Base-by-base conservation (phyloP, 108 stramenopile genomes). In the Ochromonas danica region DNA sequence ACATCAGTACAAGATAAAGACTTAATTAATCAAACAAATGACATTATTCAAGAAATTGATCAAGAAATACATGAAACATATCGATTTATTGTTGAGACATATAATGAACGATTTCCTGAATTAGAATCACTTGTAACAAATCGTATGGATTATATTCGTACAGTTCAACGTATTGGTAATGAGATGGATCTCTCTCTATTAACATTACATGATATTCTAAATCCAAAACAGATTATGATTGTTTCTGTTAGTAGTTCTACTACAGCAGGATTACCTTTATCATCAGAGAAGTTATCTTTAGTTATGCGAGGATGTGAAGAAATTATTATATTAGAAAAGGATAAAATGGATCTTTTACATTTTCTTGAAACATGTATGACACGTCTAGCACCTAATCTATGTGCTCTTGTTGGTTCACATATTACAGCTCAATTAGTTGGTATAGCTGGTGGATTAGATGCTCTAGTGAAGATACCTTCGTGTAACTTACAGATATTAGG, bases 191-290 rank as follows among this genome's bases (percentile, higher is more conserved):
- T 93, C 30, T 84, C 81, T 27, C 41, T 74, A 40, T 42, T 86
- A 57, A 62, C 81, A 1, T 82, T 86, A 2, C 71, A 82, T 25
- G 79, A 81, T 27, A 81, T 94, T 41, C 79, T 96, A 10, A 91
- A 85, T 10, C 77, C 80, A 35, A 94, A 92, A 78, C 89, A 93
- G 70, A 91, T 96, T 78, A 96, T 98, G 85, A 94, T 94, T 17
- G 87, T 98, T 40, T 89, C 90, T 38, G 94, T 98, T 10, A 91
- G 95, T 0, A 93, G 91, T 43, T 90, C 89, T 71, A 94, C 95
- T 0, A 94, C 93, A 2, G 85, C 87, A 3, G 93, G 92, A 1
- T 78, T 89, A 42, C 79, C 70, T 22, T 36, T 79, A 0, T 22
- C 31, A 2, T n/a, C 1, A 25, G 71, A 25, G 41, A 35, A 43